Percentiles rank a stretch among this genome's conserved stretches.
These are phyloP conservation scores for Claviceps monticola DNA, from an alignment of 2,329 filamentous ascomycete genomes.

Conservation along the genomic window DNA sequence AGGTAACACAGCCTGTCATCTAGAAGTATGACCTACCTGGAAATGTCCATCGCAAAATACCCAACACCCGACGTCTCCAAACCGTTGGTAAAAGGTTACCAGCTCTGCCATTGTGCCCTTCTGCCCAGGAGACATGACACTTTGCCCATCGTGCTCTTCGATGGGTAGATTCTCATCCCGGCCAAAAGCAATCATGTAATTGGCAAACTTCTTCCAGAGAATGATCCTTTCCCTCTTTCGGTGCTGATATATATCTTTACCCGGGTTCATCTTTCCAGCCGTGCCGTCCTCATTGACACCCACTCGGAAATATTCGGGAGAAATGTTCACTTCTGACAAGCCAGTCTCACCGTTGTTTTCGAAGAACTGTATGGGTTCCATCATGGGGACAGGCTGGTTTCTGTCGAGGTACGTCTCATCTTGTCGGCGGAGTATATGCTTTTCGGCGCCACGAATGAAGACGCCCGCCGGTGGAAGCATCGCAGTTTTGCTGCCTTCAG, in stretches of 20 bases:
- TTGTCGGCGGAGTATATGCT: slow-evolving; percentile 49
- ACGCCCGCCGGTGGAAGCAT: slow-evolving; percentile 56
- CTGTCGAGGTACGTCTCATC: slow-evolving; percentile 42
- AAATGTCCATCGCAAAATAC: slow-evolving; percentile 68
- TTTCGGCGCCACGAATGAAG: slow-evolving; percentile 56
- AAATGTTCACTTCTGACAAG: slow-evolving; percentile 47
- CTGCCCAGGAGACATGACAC: slow-evolving; percentile 24
- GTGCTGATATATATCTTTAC: slow-evolving; percentile 51
- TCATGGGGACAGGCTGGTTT: slow-evolving; percentile 50
- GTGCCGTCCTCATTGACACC: slow-evolving; percentile 42
- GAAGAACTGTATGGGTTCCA: slow-evolving; percentile 53
- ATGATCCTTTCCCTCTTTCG: slow-evolving; percentile 52
- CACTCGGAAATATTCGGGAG: slow-evolving; percentile 47
- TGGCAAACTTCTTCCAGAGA: slow-evolving; percentile 60
- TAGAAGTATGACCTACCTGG: slow-evolving; percentile 35
- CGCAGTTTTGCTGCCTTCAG: slow-evolving; percentile 33
- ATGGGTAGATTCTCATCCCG: slow-evolving; percentile 47
- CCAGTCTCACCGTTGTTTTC: slow-evolving; percentile 55
- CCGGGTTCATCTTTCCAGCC: slow-evolving; percentile 45
- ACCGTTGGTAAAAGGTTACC: slow-evolving; percentile 69
- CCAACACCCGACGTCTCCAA: slow-evolving; percentile 72
- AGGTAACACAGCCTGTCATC: background rate
- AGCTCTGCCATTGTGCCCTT: slow-evolving; percentile 36
- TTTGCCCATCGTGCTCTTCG: slow-evolving; percentile 30
- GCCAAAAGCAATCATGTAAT: slow-evolving; percentile 62